These are phyloP conservation scores for Taiozyma sp. DNA, from an alignment of 1,139 yeast genomes.

Conservation along the genomic window DNA sequence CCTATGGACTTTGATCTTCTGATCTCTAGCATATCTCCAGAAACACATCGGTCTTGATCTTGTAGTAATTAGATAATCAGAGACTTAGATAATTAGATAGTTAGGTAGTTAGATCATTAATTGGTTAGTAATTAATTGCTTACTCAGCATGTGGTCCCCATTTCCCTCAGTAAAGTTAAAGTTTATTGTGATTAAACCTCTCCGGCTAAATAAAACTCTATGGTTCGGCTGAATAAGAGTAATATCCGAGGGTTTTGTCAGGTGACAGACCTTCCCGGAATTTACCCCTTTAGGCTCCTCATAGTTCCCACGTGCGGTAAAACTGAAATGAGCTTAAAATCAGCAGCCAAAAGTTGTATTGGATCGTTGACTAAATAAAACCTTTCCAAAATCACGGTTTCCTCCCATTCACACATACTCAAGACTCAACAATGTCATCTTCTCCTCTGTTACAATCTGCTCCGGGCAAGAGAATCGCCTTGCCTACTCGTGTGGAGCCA, in stretches of 20 bases:
- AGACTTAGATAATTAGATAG: no score
- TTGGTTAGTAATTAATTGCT: no score
- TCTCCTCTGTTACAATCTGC: constrained; percentile 60
- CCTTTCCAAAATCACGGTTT: background rate
- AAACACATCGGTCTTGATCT: background rate
- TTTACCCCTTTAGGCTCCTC: background rate
- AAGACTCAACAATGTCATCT: constrained; percentile 37
- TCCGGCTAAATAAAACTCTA: background rate
- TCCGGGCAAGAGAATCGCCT: constrained; percentile 85
- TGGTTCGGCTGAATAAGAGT: background rate
- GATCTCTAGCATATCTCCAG: background rate
- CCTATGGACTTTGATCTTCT: background rate
- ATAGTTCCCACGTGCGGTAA: background rate
- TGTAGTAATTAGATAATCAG: no score
- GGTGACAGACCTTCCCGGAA: background rate
- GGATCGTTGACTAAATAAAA: background rate
- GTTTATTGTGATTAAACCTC: no score
- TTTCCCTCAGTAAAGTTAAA: no score
- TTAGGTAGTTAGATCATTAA: no score
- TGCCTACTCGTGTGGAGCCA: constrained; percentile 98
- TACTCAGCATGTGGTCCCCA: no score
- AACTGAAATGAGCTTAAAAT: background rate
- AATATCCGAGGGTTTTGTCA: background rate
- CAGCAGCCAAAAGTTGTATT: background rate
- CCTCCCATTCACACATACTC: background rate